Base-by-base conservation (phyloP, 1,284 basidiomycete species). In the Inonotus obliquus region DNA sequence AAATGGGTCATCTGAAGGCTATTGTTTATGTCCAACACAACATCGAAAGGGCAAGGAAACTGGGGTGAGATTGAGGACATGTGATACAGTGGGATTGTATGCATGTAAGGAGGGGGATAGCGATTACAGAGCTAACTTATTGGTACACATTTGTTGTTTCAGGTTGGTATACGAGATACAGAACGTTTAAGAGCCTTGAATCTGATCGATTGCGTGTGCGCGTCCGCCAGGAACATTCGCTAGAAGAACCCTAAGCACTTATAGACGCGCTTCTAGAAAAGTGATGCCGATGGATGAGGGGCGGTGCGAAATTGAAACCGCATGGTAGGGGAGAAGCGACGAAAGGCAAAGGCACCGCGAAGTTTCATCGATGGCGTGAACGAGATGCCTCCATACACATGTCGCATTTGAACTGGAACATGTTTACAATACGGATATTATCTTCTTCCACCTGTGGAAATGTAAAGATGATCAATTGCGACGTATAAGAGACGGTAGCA, bases 341-440 rank as follows among this genome's bases (percentile, higher is more conserved):
- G 35, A 38, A 44, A 19, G 23, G 39, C 23, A n/a, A 32, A 45
- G 25, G 25, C 29, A 9, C 61, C 65, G 2, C 64, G 62, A 2
- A 59, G 2, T 55, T n/a, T 69, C 71, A 71, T 29, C 70, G 71
- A 45, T 67, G 68, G n/a, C 70, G 63, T 19, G 67, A 72, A 25
- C 72, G 67, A 19, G 68, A 71, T 59, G 72, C 70, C 51, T 56
- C 61, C 53, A 75, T 77, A 69, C 81, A 82, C 1, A 37, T 59
- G 9, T 82, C 81, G 70, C 80, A 81, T 56, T 76, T 76, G 64
- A 77, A 77, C 64, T 82, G 81, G 45, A 82, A 77, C 48, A 82
- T 69, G 65, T 80, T 82, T 55, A 75, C 70, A 23, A 83, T 79
- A 39, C 74, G 73, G 57, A 75, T 73, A 54, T 76, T 64, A 62